Evolutionary conservation across 2,329 filamentous ascomycete species (phyloP), one percentile per base, ranked within the genome.

Genomic region (Myrmaecium sp.): DNA sequence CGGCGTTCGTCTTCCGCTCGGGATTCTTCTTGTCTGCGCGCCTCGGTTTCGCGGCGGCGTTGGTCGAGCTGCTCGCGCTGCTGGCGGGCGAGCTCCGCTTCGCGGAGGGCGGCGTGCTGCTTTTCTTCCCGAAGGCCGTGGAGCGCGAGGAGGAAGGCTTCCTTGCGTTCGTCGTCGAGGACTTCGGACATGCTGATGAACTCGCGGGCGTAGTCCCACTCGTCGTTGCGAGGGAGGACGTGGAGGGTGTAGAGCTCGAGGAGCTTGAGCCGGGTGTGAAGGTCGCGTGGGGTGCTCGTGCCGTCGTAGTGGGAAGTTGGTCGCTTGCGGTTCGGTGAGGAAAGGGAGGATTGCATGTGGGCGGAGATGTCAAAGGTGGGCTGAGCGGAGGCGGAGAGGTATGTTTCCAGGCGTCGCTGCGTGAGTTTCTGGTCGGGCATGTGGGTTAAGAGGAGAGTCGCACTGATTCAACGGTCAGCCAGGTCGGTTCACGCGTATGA

Each of bases 201-300:
- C 40, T 92, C 80, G 32, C 72, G 69, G 4, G 89, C 82, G 42
- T 94, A 94, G 31, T 93, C 81, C 89, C 89, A 98, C 54, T 95
- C 83, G 30, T 81, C 74, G 40, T 94, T 95, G 28, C 82, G 69
- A 4, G 86, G 73, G n/a, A 98, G 69, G 5, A 95, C 81, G 46
- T 98, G 89, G 4, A 98, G 65, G 1, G 83, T 91, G 51, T 94
- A 98, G 6, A 98, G 64, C 54, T 98, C 89, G 26, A 98, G 69
- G 21, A 98, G 79, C 57, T 91, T 92, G 36, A 94, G 74, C 23
- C 83, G 69, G 4, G 81, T 74, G 38, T 79, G 75, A 18, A 93
- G 67, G 45, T 92, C 82, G 34, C 80, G 72, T 0, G 82, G 82
- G 0, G 82, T 91, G 44, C 82, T 74, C 21, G 82, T 74, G 31